Evolutionary conservation across 371 early-diverging fungal genomes (phyloP).

Genomic region (Basidiobolus meristosporus): DNA sequence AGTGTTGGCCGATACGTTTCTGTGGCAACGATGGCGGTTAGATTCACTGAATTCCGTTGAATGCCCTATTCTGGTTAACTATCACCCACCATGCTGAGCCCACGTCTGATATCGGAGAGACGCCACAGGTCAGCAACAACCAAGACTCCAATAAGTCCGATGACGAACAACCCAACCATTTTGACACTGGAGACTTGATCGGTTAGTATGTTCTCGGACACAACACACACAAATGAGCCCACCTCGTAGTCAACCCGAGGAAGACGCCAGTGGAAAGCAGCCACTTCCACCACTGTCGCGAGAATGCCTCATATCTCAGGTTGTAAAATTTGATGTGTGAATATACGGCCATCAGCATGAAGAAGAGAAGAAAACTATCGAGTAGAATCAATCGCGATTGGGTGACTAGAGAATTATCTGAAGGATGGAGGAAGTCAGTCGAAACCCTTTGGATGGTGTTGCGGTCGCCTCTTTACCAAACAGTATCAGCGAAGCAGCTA

Average conservation of each 20-base stretch:
- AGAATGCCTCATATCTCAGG: constrained; percentile 38
- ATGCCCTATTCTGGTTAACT: neutral
- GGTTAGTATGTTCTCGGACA: too few species aligned
- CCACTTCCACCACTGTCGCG: constrained; percentile 55
- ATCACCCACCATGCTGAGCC: constrained; percentile 34
- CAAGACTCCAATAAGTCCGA: constrained; percentile 66
- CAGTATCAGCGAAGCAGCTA: constrained; percentile 58
- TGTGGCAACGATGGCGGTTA: constrained; percentile 23
- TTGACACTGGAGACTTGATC: constrained; percentile 65
- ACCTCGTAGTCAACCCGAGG: constrained; percentile 46
- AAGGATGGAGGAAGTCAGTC: constrained; percentile 1
- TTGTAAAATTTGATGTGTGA: constrained; percentile 75
- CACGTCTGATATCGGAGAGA: constrained; percentile 63
- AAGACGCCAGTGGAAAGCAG: constrained; percentile 40
- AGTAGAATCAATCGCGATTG: constrained; percentile 85
- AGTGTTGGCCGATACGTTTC: constrained; percentile 35
- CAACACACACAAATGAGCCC: neutral
- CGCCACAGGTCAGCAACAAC: constrained; percentile 80
- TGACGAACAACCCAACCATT: constrained; percentile 83
- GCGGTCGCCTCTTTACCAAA: constrained; percentile 33
- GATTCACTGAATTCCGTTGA: too few species aligned
- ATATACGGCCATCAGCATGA: constrained; percentile 60
- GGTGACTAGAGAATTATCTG: constrained; percentile 76
- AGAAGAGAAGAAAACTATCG: constrained; percentile 83
- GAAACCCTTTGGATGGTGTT: neutral